Conservation (phyloP, 495 filamentous ascomycete genomes). For the Clavariopsis aquatica region DNA sequence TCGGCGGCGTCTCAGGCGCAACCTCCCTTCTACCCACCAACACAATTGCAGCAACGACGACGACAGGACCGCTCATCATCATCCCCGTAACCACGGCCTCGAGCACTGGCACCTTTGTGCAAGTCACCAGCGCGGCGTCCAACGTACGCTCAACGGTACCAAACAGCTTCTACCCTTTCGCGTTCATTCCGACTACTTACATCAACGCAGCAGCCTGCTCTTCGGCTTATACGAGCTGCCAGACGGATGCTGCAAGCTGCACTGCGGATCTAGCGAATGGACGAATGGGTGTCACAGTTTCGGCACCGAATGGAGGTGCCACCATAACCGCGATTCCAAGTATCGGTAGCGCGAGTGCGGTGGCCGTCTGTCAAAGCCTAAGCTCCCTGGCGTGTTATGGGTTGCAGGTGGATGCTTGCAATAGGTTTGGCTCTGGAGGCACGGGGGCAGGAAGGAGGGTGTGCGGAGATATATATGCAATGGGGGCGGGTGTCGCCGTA, state of each 20-base stretch:
- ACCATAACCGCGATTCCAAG: slow-evolving; percentile 53
- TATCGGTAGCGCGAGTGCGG: slow-evolving; percentile 53
- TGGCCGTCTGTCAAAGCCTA: slow-evolving; percentile 66
- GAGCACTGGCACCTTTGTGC: slow-evolving; percentile 12
- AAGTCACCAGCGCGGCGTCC: not conserved
- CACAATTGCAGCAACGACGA: slow-evolving; percentile 1
- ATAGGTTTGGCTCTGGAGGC: slow-evolving; percentile 38
- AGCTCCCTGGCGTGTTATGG: slow-evolving; percentile 62
- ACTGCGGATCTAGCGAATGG: slow-evolving; percentile 50
- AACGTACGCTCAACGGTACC: slow-evolving; percentile 37
- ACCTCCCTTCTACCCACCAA: slow-evolving; percentile 1
- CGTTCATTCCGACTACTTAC: slow-evolving; percentile 67
- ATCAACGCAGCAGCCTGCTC: slow-evolving; percentile 63
- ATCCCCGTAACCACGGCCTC: slow-evolving; percentile 12
- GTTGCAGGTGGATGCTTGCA: slow-evolving; percentile 57
- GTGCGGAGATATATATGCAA: slow-evolving; percentile 25
- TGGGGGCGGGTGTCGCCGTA: slow-evolving; percentile 32
- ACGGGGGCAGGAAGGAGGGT: slow-evolving; percentile 11
- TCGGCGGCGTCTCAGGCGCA: slow-evolving; percentile 39
- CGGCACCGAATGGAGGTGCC: slow-evolving; percentile 57
- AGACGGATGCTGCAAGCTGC: slow-evolving; percentile 64
- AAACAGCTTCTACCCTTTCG: slow-evolving; percentile 65
- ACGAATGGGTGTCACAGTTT: slow-evolving; percentile 63
- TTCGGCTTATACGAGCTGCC: slow-evolving; percentile 65
- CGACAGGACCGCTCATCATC: slow-evolving; percentile 10